Percentiles rank a stretch among this genome's conserved stretches.
Evolutionary conservation across 202 grass and related monocot species (phyloP).

Genomic region (Eragrostis tef): DNA sequence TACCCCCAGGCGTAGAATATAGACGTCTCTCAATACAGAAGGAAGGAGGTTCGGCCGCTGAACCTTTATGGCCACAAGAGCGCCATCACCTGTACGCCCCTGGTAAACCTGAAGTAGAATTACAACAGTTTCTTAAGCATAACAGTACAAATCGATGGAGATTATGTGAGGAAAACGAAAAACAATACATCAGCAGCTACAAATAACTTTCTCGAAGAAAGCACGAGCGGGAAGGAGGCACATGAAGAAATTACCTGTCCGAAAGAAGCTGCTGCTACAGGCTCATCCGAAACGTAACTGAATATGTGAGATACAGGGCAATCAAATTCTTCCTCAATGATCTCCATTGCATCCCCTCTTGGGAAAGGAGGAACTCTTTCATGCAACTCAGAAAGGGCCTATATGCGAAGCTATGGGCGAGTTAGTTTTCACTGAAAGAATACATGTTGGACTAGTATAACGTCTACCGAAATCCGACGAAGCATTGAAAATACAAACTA

Average conservation of each 20-base stretch:
- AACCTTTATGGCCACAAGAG: conserved; percentile 89
- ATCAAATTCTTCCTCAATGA: conserved; percentile 76
- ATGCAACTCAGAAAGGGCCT: conserved; percentile 90
- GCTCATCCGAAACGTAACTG: conserved; percentile 84
- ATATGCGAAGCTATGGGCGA: conserved; percentile 25
- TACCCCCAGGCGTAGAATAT: conserved; percentile 90
- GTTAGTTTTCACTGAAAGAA: conserved; percentile 40
- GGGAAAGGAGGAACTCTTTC: conserved; percentile 85
- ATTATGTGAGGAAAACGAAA: background rate
- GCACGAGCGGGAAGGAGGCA: conserved; percentile 7
- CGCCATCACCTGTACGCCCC: conserved; percentile 73
- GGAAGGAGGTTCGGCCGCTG: conserved; percentile 85
- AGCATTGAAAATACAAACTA: conserved; percentile 22
- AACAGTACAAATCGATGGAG: conserved; percentile 15
- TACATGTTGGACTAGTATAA: background rate
- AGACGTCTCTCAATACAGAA: conserved; percentile 79
- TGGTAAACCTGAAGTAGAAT: conserved; percentile 75
- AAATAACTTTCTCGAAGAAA: conserved; percentile 35
- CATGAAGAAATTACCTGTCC: conserved; percentile 68
- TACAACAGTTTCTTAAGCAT: background rate
- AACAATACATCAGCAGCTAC: conserved; percentile 18
- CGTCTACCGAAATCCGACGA: conserved; percentile 20
- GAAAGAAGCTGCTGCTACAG: conserved; percentile 87
- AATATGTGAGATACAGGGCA: conserved; percentile 62
- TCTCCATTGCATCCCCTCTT: conserved; percentile 74